Percentiles rank a stretch among this genome's conserved stretches.
Conservation (phyloP, 306 rosid genomes). For the Fragaria ananassa region DNA sequence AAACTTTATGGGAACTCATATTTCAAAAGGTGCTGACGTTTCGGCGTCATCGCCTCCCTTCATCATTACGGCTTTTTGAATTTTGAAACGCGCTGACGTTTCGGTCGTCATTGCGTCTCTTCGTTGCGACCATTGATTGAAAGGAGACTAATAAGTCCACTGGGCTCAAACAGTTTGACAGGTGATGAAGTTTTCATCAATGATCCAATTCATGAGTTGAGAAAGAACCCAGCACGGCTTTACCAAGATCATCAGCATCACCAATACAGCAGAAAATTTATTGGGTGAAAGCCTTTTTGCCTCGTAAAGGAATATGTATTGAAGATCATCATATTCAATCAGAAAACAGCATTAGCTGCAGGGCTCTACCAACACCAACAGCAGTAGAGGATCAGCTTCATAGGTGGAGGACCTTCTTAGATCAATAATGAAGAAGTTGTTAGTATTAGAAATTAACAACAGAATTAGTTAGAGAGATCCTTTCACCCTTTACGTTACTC, state of each 20-base stretch:
- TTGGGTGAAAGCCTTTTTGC: constrained; percentile 7
- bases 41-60: too few relatives aligned
- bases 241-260: not conserved
- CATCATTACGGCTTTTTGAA: too few relatives aligned
- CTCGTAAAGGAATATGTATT: not conserved
- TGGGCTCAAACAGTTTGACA: too few relatives aligned
- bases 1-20: too few relatives aligned
- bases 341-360: not conserved
- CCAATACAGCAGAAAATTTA: not conserved
- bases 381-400: not conserved
- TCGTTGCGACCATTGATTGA: too few relatives aligned
- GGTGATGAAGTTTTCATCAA: not conserved
- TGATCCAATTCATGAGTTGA: not conserved
- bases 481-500: too few relatives aligned
- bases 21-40: too few relatives aligned
- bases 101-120: too few relatives aligned
- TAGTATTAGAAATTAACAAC: too few relatives aligned
- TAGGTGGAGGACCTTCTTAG: not conserved
- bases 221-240: not conserved
- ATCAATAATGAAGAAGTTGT: not conserved
- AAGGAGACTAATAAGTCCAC: too few relatives aligned
- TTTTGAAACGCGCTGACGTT: too few relatives aligned
- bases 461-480: too few relatives aligned
- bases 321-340: not conserved
- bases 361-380: not conserved